A percentile compares a stretch with the other conserved stretches of the same genome.
Conservation (phyloP, 2,329 filamentous ascomycete species). For the Colletotrichum agaves region DNA sequence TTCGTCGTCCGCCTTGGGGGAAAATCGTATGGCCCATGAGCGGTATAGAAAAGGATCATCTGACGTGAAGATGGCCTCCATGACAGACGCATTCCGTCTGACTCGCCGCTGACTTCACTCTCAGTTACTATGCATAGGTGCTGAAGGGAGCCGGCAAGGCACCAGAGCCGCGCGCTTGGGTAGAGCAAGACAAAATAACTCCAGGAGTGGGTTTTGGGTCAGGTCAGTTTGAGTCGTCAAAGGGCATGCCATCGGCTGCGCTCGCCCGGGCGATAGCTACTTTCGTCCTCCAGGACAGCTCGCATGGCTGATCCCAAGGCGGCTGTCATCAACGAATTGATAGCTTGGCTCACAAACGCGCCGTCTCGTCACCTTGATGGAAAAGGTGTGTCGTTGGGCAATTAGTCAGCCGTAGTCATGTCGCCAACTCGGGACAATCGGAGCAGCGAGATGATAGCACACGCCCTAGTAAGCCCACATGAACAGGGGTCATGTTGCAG, state of each 20-base stretch:
- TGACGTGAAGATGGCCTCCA: too few relatives aligned
- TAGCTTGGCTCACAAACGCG: background rate
- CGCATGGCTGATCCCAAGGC: too few relatives aligned
- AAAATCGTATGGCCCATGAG: too few relatives aligned
- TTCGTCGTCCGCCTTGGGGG: too few relatives aligned
- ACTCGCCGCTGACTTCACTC: background rate
- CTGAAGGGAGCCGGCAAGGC: background rate
- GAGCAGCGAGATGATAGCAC: constrained; percentile 29
- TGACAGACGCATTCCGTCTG: background rate
- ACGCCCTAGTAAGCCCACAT: constrained; percentile 9
- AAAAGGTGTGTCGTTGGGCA: constrained; percentile 20
- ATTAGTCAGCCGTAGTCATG: constrained; percentile 30
- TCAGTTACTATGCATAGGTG: too few relatives aligned
- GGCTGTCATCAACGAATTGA: too few relatives aligned
- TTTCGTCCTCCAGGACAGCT: too few relatives aligned
- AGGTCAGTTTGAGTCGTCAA: background rate
- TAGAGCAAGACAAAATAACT: background rate
- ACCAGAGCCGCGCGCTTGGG: background rate
- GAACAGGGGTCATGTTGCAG: constrained; percentile 19
- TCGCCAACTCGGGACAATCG: constrained; percentile 30
- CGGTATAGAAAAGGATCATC: too few relatives aligned
- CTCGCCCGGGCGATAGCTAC: too few relatives aligned
- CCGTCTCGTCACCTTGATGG: constrained; percentile 24
- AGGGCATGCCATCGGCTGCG: background rate
- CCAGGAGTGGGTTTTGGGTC: background rate